Conservation (phyloP, 176 grass and related monocot species). For the maize (Zea mays) region DNA sequence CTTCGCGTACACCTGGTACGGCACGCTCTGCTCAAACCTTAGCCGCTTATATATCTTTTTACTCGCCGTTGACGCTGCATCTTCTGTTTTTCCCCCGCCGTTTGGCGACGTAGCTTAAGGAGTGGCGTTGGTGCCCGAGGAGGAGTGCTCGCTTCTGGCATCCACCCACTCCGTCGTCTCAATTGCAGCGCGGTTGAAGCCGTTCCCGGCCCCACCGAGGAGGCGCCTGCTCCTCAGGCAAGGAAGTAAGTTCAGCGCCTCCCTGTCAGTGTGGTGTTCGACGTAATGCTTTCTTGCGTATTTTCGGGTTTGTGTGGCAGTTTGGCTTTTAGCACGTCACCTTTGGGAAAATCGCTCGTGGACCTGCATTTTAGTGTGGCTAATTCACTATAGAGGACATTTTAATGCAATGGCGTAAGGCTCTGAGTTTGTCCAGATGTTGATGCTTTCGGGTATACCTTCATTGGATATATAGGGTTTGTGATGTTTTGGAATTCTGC, state of each 20-base stretch:
- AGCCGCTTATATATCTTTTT: background rate
- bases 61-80: background rate
- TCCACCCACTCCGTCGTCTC: slow-evolving; percentile 29
- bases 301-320: background rate
- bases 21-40: background rate
- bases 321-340: background rate
- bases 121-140: slow-evolving; percentile 31
- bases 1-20: slow-evolving; percentile 35
- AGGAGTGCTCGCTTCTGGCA: slow-evolving; percentile 31
- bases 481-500: background rate
- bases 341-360: background rate
- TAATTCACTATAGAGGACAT: background rate
- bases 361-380: background rate
- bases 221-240: slow-evolving; percentile 32
- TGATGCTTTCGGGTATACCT: background rate
- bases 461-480: background rate
- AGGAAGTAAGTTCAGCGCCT: slow-evolving; percentile 38
- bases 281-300: slow-evolving; percentile 25
- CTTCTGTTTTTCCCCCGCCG: background rate
- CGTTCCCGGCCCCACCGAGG: slow-evolving; percentile 1
- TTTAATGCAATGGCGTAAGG: background rate
- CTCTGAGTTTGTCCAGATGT: background rate
- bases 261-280: slow-evolving; percentile 29
- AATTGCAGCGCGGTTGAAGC: slow-evolving; percentile 37
- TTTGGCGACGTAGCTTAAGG: slow-evolving; percentile 36